Percentiles rank a stretch among this genome's conserved stretches.
phyloP scores from a whole-genome alignment of 2,329 filamentous ascomycete genomes.

The Aspergillus novofumigatus region DNA sequence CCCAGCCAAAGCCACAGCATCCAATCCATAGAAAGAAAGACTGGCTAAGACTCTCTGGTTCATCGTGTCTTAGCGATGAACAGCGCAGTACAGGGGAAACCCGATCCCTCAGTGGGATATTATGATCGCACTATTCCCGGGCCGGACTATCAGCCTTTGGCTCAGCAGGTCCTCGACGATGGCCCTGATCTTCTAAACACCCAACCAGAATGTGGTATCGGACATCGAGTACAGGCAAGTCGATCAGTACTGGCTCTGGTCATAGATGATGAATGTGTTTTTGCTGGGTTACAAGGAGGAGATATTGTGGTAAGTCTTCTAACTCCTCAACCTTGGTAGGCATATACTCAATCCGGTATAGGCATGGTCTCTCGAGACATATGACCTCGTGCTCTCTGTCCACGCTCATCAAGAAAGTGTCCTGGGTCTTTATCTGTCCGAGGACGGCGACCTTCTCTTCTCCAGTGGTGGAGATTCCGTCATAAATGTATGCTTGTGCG shows the following conservation, averaged over 20 bases:
- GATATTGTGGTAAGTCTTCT: constrained; percentile 66
- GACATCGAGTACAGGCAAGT: constrained; percentile 40
- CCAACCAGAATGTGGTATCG: constrained; percentile 35
- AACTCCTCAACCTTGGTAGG: not conserved
- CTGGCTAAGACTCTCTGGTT: constrained; percentile 19
- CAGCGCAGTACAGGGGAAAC: constrained; percentile 27
- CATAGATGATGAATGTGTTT: constrained; percentile 76
- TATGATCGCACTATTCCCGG: constrained; percentile 17
- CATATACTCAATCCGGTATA: constrained; percentile 22
- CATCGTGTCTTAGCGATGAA: constrained; percentile 25
- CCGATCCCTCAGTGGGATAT: constrained; percentile 31
- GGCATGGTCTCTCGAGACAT: constrained; percentile 85
- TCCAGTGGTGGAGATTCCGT: constrained; percentile 92
- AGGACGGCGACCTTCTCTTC: constrained; percentile 72
- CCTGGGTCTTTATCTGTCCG: constrained; percentile 75
- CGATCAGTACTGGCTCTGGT: constrained; percentile 65
- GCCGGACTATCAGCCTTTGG: constrained; percentile 24
- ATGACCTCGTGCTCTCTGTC: constrained; percentile 71
- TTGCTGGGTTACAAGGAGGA: constrained; percentile 87
- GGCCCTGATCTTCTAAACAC: constrained; percentile 15
- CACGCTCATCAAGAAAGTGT: constrained; percentile 91
- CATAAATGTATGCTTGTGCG: constrained; percentile 60
- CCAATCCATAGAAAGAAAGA: constrained; percentile 1
- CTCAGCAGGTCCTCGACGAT: constrained; percentile 17
- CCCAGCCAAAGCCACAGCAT: not conserved